These are phyloP conservation scores for Gossypium rotundifolium DNA, from an alignment of 345 rosid species.

Conservation along the genomic window DNA sequence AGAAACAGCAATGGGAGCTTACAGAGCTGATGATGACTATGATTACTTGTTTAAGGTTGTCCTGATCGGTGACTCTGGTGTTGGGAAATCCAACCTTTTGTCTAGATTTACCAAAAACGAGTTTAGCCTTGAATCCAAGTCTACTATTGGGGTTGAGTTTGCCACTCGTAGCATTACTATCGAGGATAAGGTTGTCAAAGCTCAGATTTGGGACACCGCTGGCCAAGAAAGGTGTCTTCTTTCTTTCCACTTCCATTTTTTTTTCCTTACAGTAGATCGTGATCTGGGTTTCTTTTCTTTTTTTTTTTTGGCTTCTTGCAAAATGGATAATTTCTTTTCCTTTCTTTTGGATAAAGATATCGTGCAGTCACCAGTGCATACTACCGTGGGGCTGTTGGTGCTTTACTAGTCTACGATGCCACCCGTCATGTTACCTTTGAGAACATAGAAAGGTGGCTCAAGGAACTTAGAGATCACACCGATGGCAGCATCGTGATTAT, in stretches of 20 bases:
- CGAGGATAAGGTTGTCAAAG: slow-evolving; percentile 73
- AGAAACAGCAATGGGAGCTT: slow-evolving; percentile 36
- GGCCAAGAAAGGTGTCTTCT: slow-evolving; percentile 69
- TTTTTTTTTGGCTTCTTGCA: neutral
- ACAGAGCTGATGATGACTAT: slow-evolving; percentile 59
- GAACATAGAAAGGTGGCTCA: slow-evolving; percentile 82
- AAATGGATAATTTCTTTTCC: neutral
- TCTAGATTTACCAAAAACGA: slow-evolving; percentile 72
- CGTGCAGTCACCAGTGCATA: slow-evolving; percentile 93
- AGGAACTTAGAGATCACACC: slow-evolving; percentile 82
- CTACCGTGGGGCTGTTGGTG: slow-evolving; percentile 87
- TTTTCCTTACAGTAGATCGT: neutral
- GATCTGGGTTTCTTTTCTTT: neutral
- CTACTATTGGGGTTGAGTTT: slow-evolving; percentile 84
- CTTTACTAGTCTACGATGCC: slow-evolving; percentile 75
- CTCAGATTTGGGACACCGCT: slow-evolving; percentile 94
- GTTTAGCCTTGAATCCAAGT: slow-evolving; percentile 74
- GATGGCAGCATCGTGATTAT: slow-evolving; percentile 78
- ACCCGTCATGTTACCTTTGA: slow-evolving; percentile 77
- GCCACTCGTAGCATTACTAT: slow-evolving; percentile 67
- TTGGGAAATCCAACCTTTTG: slow-evolving; percentile 72
- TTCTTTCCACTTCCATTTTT: neutral
- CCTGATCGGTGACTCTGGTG: slow-evolving; percentile 75
- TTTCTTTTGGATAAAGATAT: slow-evolving; percentile 29
- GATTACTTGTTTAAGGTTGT: slow-evolving; percentile 74